A percentile compares a stretch with the other conserved stretches of the same genome.
These are phyloP conservation scores for Exophiala sp. DNA, from an alignment of 2,329 filamentous ascomycete species.

Conservation along the genomic window DNA sequence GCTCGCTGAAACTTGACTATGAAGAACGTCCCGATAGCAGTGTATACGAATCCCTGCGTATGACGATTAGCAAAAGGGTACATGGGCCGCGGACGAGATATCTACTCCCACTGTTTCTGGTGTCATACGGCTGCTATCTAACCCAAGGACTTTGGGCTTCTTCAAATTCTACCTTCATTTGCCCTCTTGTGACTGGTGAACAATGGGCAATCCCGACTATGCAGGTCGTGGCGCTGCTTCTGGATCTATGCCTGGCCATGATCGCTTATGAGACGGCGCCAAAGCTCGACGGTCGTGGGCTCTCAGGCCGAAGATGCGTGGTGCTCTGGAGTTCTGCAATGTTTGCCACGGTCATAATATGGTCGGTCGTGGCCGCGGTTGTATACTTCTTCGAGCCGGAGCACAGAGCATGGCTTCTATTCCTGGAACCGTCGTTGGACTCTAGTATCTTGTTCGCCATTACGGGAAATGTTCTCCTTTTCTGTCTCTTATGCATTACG, in stretches of 20 bases:
- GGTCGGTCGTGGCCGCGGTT: conserved; percentile 35
- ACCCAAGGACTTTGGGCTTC: conserved; percentile 35
- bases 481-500: conserved; percentile 35
- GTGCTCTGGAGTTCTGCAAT: conserved; percentile 23
- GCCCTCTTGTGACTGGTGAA: conserved; percentile 39
- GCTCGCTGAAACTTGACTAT: conserved; percentile 28
- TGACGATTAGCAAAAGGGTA: conserved; percentile 20
- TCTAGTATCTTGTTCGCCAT: conserved; percentile 35
- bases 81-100: conserved; percentile 37
- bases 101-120: conserved; percentile 37
- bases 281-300: conserved; percentile 10
- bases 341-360: conserved; percentile 33
- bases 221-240: conserved; percentile 36
- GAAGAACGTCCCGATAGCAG: conserved; percentile 21
- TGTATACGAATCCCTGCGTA: conserved; percentile 28
- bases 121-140: conserved; percentile 39
- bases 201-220: conserved; percentile 36
- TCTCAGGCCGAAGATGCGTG: conserved; percentile 17
- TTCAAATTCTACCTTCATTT: conserved; percentile 49
- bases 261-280: conserved; percentile 19
- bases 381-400: conserved; percentile 37
- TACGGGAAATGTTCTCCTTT: conserved; percentile 35
- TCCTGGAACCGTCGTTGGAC: conserved; percentile 34
- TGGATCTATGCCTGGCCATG: conserved; percentile 44
- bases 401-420: conserved; percentile 38